These are phyloP conservation scores for Trichoderma gracile DNA, from an alignment of 2,329 filamentous ascomycete genomes.

Conservation along the genomic window DNA sequence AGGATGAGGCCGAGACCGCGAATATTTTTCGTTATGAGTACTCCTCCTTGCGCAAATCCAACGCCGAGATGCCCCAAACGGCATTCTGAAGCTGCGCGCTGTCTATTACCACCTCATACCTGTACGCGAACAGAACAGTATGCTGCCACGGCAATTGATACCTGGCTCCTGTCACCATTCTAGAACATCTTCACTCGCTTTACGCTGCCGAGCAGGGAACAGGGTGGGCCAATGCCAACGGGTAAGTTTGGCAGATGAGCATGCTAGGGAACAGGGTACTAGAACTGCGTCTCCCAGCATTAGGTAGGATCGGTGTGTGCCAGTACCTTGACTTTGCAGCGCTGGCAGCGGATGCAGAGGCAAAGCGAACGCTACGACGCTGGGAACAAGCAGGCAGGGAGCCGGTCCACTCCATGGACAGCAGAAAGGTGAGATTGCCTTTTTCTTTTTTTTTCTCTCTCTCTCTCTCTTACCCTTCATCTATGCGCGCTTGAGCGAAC, in stretches of 20 bases:
- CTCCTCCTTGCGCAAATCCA: not conserved
- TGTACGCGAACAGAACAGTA: not conserved
- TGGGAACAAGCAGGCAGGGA: conserved; percentile 5
- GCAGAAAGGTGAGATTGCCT: conserved; percentile 6
- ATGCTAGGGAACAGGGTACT: not conserved
- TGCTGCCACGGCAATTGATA: not conserved
- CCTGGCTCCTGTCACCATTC: not conserved
- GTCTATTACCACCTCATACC: too few species aligned
- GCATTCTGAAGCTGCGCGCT: not conserved
- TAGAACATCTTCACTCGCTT: conserved; percentile 9
- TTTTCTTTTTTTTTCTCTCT: not conserved
- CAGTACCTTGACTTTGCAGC: not conserved
- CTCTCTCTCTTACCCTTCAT: too few species aligned
- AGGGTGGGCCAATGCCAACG: conserved; percentile 14
- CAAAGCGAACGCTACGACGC: conserved; percentile 18
- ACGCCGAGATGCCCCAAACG: not conserved
- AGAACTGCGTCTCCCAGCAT: not conserved
- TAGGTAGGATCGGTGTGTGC: not conserved
- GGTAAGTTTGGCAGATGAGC: conserved; percentile 6
- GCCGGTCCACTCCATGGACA: conserved; percentile 4
- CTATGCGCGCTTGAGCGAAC: conserved; percentile 10
- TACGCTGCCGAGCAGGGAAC: not conserved
- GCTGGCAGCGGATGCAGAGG: not conserved
- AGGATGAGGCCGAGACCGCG: not conserved
- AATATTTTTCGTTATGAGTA: not conserved